A percentile compares a stretch with the other conserved stretches of the same genome.
Conservation (phyloP, 2,329 filamentous ascomycete genomes). For the Paramyrothecium sp. region DNA sequence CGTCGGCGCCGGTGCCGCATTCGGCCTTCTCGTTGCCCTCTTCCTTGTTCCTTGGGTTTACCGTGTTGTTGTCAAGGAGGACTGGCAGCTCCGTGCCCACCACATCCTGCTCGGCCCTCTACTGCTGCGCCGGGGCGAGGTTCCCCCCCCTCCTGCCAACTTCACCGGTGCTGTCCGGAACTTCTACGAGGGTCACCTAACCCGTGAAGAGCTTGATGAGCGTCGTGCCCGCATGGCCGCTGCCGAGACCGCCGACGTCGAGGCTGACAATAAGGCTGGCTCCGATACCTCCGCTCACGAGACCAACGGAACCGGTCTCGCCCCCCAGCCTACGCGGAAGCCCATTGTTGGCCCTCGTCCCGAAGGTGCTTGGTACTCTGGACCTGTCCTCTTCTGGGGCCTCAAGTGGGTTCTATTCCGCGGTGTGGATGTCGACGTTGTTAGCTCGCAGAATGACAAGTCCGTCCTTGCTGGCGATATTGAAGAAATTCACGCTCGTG, state of each 20-base stretch:
- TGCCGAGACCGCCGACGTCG: constrained; percentile 10
- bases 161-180: not conserved
- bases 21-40: constrained; percentile 39
- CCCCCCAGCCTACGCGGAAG: not conserved
- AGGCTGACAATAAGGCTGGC: not conserved
- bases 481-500: constrained; percentile 50
- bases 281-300: constrained; percentile 4
- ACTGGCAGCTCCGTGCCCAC: constrained; percentile 58
- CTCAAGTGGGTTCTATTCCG: not conserved
- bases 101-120: constrained; percentile 53
- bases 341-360: not conserved
- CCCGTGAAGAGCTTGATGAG: not conserved
- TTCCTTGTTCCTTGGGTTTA: constrained; percentile 62
- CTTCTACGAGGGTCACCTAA: constrained; percentile 1
- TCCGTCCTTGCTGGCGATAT: constrained; percentile 47
- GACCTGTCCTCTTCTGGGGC: not conserved
- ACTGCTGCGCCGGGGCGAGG: constrained; percentile 42
- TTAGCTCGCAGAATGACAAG: constrained; percentile 25
- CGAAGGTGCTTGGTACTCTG: not conserved
- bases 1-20: constrained; percentile 46
- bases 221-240: not conserved
- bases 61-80: constrained; percentile 56
- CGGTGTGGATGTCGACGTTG: not conserved
- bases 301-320: not conserved
- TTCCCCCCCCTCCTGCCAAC: constrained; percentile 40